Percentiles rank a stretch among this genome's conserved stretches.
Evolutionary conservation across 2,329 filamentous ascomycete species (phyloP).

Genomic region (Verticillium albo-atrum): DNA sequence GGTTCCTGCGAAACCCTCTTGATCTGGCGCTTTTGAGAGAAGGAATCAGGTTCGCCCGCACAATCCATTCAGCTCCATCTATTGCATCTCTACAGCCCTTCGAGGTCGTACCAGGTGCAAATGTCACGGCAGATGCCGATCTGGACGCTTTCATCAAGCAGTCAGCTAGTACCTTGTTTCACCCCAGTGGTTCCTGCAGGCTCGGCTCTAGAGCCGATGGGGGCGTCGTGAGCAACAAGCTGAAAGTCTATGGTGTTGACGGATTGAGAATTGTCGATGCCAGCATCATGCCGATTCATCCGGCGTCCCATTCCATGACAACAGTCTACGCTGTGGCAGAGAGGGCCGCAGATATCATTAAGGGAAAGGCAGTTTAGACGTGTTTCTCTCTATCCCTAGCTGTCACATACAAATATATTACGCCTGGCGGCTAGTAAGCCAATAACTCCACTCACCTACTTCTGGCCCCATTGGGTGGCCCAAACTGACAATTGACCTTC

Average conservation of each 20-base stretch:
- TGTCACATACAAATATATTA: no score
- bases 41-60: conserved; percentile 27
- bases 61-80: conserved; percentile 16
- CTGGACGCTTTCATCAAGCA: conserved; percentile 7
- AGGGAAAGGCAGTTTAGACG: no score
- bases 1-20: conserved; percentile 30
- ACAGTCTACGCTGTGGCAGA: conserved; percentile 32
- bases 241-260: conserved; percentile 23
- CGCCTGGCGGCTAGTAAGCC: no score
- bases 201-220: conserved; percentile 39
- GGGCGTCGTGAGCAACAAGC: conserved; percentile 24
- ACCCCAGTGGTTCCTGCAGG: conserved; percentile 42
- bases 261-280: conserved; percentile 22
- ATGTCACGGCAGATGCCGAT: conserved; percentile 5
- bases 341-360: conserved; percentile 16
- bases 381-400: no score
- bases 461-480: no score
- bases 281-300: conserved; percentile 23
- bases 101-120: conserved; percentile 8
- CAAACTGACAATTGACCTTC: no score
- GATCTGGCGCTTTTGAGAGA: conserved; percentile 25
- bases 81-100: conserved; percentile 3
- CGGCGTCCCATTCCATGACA: conserved; percentile 22
- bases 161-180: conserved; percentile 12
- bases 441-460: no score